Percentiles rank a stretch among this genome's conserved stretches.
phyloP scores from a whole-genome alignment of 192 early-diverging fungal genomes.

The Coemansia sp. region DNA sequence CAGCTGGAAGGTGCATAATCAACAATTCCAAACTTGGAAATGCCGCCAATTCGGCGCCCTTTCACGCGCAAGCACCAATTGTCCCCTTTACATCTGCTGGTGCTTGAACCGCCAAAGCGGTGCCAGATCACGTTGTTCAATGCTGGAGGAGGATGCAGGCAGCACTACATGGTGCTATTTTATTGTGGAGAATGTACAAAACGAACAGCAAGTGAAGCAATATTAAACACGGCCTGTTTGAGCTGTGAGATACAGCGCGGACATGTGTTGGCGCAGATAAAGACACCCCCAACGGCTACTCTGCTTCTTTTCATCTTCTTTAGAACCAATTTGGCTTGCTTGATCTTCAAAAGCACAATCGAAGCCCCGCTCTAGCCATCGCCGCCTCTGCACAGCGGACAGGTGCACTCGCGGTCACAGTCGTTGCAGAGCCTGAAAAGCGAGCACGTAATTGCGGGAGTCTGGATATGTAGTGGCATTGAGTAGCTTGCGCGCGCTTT shows the following conservation, averaged over 20 bases:
- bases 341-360: neutral
- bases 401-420: conserved; percentile 42
- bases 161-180: neutral
- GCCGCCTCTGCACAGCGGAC: conserved; percentile 29
- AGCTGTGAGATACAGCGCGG: neutral
- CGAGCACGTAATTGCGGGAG: neutral
- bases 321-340: neutral
- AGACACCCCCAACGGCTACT: neutral
- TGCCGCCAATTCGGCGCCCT: neutral
- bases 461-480: neutral
- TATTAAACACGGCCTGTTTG: neutral
- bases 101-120: neutral
- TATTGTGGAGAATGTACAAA: neutral
- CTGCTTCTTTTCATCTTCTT: neutral
- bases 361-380: neutral
- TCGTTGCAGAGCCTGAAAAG: neutral
- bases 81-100: neutral
- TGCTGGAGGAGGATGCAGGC: neutral
- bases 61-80: neutral
- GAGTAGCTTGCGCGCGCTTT: neutral
- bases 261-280: neutral
- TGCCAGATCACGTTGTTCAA: neutral
- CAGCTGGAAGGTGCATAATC: neutral
- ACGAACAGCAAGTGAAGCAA: neutral
- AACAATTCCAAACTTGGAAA: neutral